A percentile compares a stretch with the other conserved stretches of the same genome.
These are phyloP conservation scores for Meyerozyma carpophila DNA, from an alignment of 1,139 yeast genomes.

Conservation along the genomic window DNA sequence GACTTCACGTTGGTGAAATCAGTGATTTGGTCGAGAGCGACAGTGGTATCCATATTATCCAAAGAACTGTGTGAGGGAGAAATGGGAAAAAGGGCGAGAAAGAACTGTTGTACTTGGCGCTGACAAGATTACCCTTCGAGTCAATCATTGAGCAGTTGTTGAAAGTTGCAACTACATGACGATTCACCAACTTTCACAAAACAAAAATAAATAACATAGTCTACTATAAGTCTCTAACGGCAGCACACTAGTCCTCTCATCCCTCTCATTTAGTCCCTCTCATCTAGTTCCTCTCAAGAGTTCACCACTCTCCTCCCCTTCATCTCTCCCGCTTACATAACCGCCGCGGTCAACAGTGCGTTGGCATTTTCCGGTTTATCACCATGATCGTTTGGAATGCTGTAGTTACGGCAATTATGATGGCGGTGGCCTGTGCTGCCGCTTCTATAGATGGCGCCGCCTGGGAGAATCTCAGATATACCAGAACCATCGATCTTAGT, in stretches of 20 bases:
- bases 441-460: slow-evolving; percentile 5
- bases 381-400: slow-evolving; percentile 1
- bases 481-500: slow-evolving; percentile 55
- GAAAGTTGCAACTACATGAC: too few species aligned
- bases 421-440: slow-evolving; percentile 5
- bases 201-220: too few species aligned
- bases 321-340: not conserved
- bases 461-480: slow-evolving; percentile 46
- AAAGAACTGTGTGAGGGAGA: slow-evolving; percentile 59
- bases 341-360: not conserved
- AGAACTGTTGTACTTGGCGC: too few species aligned
- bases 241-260: too few species aligned
- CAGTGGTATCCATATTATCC: slow-evolving; percentile 85
- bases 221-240: not conserved
- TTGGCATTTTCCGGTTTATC: not conserved
- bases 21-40: slow-evolving; percentile 84
- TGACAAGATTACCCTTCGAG: too few species aligned
- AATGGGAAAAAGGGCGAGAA: not conserved
- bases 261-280: too few species aligned
- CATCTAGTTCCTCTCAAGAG: too few species aligned
- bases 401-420: not conserved
- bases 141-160: too few species aligned
- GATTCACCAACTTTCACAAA: too few species aligned
- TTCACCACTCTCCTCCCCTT: too few species aligned
- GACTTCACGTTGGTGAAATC: slow-evolving; percentile 73